A percentile compares a stretch with the other conserved stretches of the same genome.
These are phyloP conservation scores for Chrysoporthe cubensis DNA, from an alignment of 2,329 filamentous ascomycete genomes.

Conservation along the genomic window DNA sequence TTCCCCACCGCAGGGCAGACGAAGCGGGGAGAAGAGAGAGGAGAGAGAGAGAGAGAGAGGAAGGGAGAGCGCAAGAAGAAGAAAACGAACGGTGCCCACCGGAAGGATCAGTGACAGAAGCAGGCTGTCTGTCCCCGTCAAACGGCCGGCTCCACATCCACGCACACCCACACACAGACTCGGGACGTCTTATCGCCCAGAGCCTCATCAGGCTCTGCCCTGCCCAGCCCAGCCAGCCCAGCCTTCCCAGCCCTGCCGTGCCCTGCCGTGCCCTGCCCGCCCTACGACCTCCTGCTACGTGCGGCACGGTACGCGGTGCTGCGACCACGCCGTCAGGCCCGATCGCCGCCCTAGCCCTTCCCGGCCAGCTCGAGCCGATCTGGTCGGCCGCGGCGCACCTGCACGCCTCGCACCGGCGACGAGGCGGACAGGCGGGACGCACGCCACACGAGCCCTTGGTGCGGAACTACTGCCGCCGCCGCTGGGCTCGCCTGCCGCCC, in stretches of 20 bases:
- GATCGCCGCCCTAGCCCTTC: slow-evolving; percentile 4
- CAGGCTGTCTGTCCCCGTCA: slow-evolving; percentile 2
- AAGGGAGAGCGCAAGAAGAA: background rate
- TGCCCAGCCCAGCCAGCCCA: background rate
- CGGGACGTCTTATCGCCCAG: background rate
- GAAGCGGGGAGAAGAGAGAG: background rate
- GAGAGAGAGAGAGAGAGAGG: background rate
- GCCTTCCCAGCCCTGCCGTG: too few relatives aligned
- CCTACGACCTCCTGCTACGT: background rate
- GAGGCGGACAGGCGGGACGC: background rate
- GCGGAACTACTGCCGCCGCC: too few relatives aligned
- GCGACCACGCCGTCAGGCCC: background rate
- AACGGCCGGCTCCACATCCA: slow-evolving; percentile 5
- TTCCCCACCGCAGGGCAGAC: background rate
- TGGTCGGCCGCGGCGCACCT: background rate
- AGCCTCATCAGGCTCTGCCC: background rate
- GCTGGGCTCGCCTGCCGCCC: background rate
- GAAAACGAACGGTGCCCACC: background rate
- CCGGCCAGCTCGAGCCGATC: background rate
- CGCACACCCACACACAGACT: slow-evolving; percentile 12
- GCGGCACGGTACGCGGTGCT: background rate
- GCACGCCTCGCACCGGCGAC: background rate
- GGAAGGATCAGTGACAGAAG: slow-evolving; percentile 11
- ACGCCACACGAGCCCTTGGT: background rate
- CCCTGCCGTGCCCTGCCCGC: too few relatives aligned